A percentile compares a stretch with the other conserved stretches of the same genome.
These are phyloP conservation scores for Heterotrichella gracilis DNA, from an alignment of 352 stramenopile genomes.

Conservation along the genomic window DNA sequence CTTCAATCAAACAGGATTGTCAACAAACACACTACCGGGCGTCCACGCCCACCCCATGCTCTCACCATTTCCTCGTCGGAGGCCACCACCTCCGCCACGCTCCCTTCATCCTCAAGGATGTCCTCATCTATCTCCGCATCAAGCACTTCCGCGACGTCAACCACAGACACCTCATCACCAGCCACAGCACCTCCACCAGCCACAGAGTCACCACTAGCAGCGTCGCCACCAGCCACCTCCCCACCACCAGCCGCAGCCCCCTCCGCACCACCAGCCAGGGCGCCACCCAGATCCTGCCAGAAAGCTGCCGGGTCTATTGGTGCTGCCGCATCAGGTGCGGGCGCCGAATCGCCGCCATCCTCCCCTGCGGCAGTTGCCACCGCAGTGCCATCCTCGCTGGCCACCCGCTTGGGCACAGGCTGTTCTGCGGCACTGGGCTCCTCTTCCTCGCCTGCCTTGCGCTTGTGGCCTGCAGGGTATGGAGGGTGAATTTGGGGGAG, in stretches of 20 bases:
- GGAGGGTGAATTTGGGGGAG: no score
- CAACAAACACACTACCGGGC: no score
- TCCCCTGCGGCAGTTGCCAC: no score
- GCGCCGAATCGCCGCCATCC: no score
- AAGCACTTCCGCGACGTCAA: conserved; percentile 18
- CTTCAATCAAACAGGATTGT: no score
- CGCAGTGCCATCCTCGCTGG: no score
- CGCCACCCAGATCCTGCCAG: no score
- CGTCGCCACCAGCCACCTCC: conserved; percentile 1
- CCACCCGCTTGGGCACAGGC: not conserved
- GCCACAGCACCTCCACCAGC: no score
- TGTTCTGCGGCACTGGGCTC: conserved; percentile 13
- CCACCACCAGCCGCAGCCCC: conserved; percentile 11
- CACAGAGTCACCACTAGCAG: conserved; percentile 17
- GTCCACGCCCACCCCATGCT: no score
- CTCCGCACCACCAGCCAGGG: conserved; percentile 16
- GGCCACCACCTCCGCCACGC: conserved; percentile 3
- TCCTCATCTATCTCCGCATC: conserved; percentile 22
- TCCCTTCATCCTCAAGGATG: conserved; percentile 18
- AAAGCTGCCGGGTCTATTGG: no score
- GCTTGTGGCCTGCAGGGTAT: no score
- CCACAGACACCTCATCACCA: conserved; percentile 18
- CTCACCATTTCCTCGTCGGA: conserved; percentile 15
- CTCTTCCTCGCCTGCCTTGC: conserved; percentile 15
- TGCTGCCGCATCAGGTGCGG: no score